Conservation (phyloP, 805 yeast species). For the Saccharomycopsis amapae region DNA sequence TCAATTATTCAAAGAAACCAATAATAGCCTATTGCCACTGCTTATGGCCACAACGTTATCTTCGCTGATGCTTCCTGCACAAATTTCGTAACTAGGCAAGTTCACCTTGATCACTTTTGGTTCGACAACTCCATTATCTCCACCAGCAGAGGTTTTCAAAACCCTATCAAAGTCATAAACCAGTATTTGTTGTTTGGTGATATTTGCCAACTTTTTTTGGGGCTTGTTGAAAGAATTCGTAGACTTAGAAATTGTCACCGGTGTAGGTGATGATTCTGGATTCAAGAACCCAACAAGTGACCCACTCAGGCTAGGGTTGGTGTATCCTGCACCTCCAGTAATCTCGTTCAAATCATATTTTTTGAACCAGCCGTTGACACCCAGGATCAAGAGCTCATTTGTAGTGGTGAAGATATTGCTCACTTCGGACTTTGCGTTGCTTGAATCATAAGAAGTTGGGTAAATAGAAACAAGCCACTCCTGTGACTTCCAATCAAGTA, state of each 20-base stretch:
- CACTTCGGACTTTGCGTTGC: constrained; percentile 1
- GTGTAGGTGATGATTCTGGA: not conserved
- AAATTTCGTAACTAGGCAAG: constrained; percentile 13
- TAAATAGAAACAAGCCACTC: constrained; percentile 29
- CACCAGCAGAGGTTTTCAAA: constrained; percentile 2
- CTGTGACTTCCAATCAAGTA: constrained; percentile 30
- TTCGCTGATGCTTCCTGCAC: not conserved
- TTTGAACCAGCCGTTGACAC: constrained; percentile 7
- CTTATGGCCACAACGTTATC: constrained; percentile 3
- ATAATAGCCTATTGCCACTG: constrained; percentile 6
- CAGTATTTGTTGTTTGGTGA: not conserved
- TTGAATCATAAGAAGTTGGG: constrained; percentile 25
- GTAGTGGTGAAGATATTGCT: not conserved
- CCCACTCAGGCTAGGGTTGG: constrained; percentile 1
- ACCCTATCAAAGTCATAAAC: constrained; percentile 2
- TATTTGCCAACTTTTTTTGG: not conserved
- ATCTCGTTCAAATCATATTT: constrained; percentile 8
- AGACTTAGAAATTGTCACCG: not conserved
- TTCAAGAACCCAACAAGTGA: constrained; percentile 1
- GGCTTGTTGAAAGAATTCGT: not conserved
- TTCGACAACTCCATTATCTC: not conserved
- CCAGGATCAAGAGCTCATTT: constrained; percentile 4
- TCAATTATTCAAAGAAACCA: constrained; percentile 1
- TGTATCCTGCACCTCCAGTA: constrained; percentile 9
- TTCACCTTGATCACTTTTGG: not conserved